A percentile compares a stretch with the other conserved stretches of the same genome.
These are phyloP conservation scores for Spathaspora girioi DNA, from an alignment of 805 yeast species.

Conservation along the genomic window DNA sequence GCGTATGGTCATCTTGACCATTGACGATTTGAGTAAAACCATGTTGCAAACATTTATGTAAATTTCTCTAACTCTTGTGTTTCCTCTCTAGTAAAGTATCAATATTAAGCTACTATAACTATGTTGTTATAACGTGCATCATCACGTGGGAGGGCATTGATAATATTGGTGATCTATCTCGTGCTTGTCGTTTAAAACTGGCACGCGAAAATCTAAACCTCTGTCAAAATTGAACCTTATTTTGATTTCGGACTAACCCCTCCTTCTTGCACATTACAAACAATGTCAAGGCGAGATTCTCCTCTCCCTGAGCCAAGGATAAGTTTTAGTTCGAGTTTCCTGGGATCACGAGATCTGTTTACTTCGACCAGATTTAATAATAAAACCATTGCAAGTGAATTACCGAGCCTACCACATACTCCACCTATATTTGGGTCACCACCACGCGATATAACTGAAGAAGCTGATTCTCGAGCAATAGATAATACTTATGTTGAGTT, in stretches of 20 bases:
- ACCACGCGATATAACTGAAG: not conserved
- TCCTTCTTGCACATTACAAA: not conserved
- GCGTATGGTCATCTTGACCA: constrained; percentile 82
- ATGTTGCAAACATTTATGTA: constrained; percentile 83
- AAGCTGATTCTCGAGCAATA: not conserved
- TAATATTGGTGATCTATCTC: not conserved
- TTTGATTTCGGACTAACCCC: not conserved
- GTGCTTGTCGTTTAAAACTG: not conserved
- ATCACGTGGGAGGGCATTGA: no score
- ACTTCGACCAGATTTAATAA: not conserved
- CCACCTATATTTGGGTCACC: not conserved
- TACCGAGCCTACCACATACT: constrained; percentile 8
- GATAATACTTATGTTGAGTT: constrained; percentile 7
- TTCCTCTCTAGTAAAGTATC: no score
- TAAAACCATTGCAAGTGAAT: not conserved
- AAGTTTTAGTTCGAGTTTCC: not conserved
- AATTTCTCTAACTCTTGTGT: not conserved
- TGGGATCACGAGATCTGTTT: not conserved
- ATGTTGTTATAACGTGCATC: no score
- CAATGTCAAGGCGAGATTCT: not conserved
- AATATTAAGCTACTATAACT: no score
- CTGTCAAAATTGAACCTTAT: not conserved
- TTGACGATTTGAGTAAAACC: constrained; percentile 99
- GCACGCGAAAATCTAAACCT: not conserved
- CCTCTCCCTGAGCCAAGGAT: not conserved